These are phyloP conservation scores for Diplodia mutila DNA, from an alignment of 2,329 filamentous ascomycete genomes.

Conservation along the genomic window DNA sequence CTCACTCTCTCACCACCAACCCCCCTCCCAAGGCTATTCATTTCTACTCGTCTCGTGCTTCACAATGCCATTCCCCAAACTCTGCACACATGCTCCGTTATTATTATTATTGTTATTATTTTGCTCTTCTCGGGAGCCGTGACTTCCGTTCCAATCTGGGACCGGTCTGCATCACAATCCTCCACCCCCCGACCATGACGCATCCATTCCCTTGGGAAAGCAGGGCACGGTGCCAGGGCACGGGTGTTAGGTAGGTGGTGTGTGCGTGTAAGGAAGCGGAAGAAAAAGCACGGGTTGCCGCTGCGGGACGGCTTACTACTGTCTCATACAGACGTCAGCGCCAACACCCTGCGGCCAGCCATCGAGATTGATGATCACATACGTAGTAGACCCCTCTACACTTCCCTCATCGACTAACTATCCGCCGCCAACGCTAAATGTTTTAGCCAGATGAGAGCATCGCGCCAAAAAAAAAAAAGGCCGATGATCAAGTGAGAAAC, in stretches of 20 bases:
- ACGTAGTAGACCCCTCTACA: no score
- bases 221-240: neutral
- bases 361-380: neutral
- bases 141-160: neutral
- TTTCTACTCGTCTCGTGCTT: slow-evolving; percentile 1
- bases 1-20: slow-evolving; percentile 1
- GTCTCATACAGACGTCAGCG: slow-evolving; percentile 20
- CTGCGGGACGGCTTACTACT: neutral
- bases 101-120: neutral
- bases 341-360: neutral
- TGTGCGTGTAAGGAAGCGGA: neutral
- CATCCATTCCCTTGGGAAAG: neutral
- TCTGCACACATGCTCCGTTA: neutral
- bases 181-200: neutral
- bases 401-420: no score
- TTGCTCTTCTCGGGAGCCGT: neutral
- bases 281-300: slow-evolving; percentile 6
- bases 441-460: neutral
- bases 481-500: neutral
- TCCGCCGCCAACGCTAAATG: neutral
- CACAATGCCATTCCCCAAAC: slow-evolving; percentile 3
- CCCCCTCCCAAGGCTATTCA: neutral
- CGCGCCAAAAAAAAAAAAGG: neutral
- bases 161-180: slow-evolving; percentile 11
- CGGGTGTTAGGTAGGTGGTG: neutral